Percentiles rank a stretch among this genome's conserved stretches.
Evolutionary conservation across 352 stramenopile species (phyloP).

Genomic region (Pythium apleroticum): DNA sequence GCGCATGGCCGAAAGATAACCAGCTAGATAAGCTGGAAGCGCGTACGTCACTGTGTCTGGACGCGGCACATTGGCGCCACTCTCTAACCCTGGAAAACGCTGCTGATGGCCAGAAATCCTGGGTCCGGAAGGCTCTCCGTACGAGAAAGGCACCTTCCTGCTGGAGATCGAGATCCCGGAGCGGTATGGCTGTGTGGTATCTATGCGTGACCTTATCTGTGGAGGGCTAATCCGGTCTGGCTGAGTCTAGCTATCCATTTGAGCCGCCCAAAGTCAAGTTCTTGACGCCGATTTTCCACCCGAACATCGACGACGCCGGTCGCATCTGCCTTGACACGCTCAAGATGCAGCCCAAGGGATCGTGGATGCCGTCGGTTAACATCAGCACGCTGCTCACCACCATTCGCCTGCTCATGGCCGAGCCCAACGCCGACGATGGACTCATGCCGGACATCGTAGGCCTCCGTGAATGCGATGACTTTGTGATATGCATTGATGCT

Average conservation of each 20-base stretch:
- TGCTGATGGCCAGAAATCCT: conserved; percentile 56
- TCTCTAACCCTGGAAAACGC: background rate
- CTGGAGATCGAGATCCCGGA: conserved; percentile 78
- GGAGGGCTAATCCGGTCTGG: background rate
- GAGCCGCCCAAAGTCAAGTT: conserved; percentile 82
- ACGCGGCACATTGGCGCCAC: background rate
- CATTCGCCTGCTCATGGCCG: conserved; percentile 89
- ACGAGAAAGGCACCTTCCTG: conserved; percentile 74
- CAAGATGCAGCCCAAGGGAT: conserved; percentile 91
- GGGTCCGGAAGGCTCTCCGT: conserved; percentile 77
- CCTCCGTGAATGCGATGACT: background rate
- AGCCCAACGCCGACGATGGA: conserved; percentile 90
- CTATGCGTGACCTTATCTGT: too few species aligned
- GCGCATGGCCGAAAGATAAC: conserved; percentile 75
- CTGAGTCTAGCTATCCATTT: conserved; percentile 68
- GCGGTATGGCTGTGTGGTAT: conserved; percentile 25
- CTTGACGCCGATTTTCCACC: conserved; percentile 79
- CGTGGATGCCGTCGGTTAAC: conserved; percentile 91
- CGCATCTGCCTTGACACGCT: conserved; percentile 91
- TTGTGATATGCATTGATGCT: background rate
- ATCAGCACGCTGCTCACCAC: conserved; percentile 89
- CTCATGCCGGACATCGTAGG: conserved; percentile 89
- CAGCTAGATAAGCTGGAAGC: conserved; percentile 74
- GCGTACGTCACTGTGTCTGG: conserved; percentile 38
- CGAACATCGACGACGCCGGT: conserved; percentile 84